A percentile compares a stretch with the other conserved stretches of the same genome.
phyloP scores from a whole-genome alignment of 805 yeast species.

The Hermanozyma aechmeae region DNA sequence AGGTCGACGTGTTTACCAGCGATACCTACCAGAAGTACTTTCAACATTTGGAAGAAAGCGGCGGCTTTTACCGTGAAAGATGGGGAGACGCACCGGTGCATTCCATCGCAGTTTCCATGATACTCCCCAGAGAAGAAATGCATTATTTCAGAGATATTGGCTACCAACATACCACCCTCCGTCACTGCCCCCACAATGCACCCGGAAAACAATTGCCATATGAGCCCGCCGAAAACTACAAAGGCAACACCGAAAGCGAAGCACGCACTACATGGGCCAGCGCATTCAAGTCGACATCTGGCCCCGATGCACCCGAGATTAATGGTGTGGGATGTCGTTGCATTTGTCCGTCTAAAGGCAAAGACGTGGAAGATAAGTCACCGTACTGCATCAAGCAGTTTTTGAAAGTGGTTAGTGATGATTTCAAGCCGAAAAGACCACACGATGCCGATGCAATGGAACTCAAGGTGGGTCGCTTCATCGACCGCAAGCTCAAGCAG shows the following conservation, averaged over 20 bases:
- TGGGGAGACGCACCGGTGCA: constrained; percentile 99
- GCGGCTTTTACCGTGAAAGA: constrained; percentile 84
- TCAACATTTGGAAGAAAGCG: constrained; percentile 54
- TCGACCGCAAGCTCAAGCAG: constrained; percentile 11
- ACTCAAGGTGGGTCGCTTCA: constrained; percentile 9
- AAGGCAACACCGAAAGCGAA: too few species aligned
- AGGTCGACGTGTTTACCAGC: constrained; percentile 64
- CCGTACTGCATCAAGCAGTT: constrained; percentile 45
- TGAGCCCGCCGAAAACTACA: constrained; percentile 33
- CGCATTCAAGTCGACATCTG: background rate
- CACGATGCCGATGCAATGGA: constrained; percentile 18
- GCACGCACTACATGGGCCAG: background rate
- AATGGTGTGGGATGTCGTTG: constrained; percentile 80
- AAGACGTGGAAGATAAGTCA: constrained; percentile 47
- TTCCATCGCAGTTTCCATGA: constrained; percentile 75
- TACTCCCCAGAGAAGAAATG: constrained; percentile 56
- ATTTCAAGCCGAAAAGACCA: constrained; percentile 10
- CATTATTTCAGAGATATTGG: constrained; percentile 94
- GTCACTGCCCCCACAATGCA: constrained; percentile 70
- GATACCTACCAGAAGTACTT: constrained; percentile 60
- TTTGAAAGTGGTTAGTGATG: constrained; percentile 31
- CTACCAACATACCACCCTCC: constrained; percentile 69
- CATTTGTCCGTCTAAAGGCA: constrained; percentile 47
- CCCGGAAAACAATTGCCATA: constrained; percentile 18
- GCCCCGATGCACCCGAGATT: constrained; percentile 21